These are phyloP conservation scores for Penicillium psychrosexuale DNA, from an alignment of 2,329 filamentous ascomycete genomes.

Conservation along the genomic window DNA sequence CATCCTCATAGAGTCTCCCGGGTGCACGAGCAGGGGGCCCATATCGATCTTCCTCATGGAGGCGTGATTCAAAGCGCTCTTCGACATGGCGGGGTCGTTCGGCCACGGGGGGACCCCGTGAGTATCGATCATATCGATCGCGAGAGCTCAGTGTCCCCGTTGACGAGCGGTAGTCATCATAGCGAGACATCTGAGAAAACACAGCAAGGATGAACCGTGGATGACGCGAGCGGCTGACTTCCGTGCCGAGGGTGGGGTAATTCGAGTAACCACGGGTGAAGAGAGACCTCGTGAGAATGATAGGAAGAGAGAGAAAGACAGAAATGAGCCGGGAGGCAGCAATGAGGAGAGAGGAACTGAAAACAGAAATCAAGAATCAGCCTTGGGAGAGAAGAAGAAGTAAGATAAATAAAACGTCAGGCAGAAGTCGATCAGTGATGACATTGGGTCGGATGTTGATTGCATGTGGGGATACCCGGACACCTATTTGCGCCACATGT, in stretches of 20 bases:
- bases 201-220: conserved; percentile 30
- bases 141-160: conserved; percentile 36
- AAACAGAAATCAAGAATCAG: conserved; percentile 10
- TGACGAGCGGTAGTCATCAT: conserved; percentile 38
- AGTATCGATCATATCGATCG: conserved; percentile 43
- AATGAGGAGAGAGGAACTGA: not conserved
- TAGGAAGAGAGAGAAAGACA: not conserved
- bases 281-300: not conserved
- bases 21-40: conserved; percentile 42
- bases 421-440: conserved; percentile 20
- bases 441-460: conserved; percentile 9
- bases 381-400: conserved; percentile 8
- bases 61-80: conserved; percentile 34
- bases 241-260: conserved; percentile 23
- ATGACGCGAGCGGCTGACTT: conserved; percentile 38
- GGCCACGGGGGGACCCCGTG: conserved; percentile 35
- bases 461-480: not conserved
- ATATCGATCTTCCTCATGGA: conserved; percentile 42
- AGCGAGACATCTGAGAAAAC: conserved; percentile 33
- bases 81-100: conserved; percentile 37
- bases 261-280: conserved; percentile 18
- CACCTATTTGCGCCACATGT: conserved; percentile 1
- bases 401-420: conserved; percentile 11
- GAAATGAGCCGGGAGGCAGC: not conserved
- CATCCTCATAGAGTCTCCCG: conserved; percentile 42